phyloP scores from a whole-genome alignment of 805 yeast species.

The Barnettozyma vustinii region DNA sequence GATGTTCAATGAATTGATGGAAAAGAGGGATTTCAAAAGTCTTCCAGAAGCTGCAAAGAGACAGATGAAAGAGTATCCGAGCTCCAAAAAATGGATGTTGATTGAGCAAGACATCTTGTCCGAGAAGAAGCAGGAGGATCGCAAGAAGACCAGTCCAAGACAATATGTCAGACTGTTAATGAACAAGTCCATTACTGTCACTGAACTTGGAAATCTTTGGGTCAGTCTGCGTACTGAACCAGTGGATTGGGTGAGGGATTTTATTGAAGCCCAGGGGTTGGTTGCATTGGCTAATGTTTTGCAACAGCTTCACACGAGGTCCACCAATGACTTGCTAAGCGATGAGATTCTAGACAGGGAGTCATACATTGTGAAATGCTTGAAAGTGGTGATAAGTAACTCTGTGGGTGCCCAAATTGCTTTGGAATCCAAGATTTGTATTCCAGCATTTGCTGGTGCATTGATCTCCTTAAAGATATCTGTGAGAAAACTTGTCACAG shows the following conservation, averaged over 20 bases:
- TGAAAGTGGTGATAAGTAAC: conserved; percentile 66
- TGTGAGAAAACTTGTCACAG: conserved; percentile 77
- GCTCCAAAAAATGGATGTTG: conserved; percentile 86
- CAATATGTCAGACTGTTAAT: conserved; percentile 71
- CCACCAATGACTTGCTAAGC: conserved; percentile 25
- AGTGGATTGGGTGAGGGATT: conserved; percentile 71
- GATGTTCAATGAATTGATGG: conserved; percentile 77
- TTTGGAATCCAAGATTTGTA: conserved; percentile 36
- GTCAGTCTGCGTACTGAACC: conserved; percentile 91
- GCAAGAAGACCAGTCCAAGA: conserved; percentile 49
- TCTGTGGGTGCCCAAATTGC: conserved; percentile 58
- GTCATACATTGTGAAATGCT: conserved; percentile 66
- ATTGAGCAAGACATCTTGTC: conserved; percentile 81
- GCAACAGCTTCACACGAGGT: conserved; percentile 39
- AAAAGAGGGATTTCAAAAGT: conserved; percentile 67
- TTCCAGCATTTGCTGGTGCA: conserved; percentile 65
- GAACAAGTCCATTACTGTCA: conserved; percentile 59
- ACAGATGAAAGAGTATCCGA: conserved; percentile 69
- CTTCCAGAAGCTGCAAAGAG: conserved; percentile 68
- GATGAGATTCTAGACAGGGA: conserved; percentile 61
- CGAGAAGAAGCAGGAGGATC: conserved; percentile 55
- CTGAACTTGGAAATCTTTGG: conserved; percentile 78
- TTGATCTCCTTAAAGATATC: conserved; percentile 67
- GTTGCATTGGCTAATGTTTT: conserved; percentile 66
- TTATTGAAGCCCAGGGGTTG: conserved; percentile 79